Evolutionary conservation across 192 early-diverging fungal genomes (phyloP).

Genomic region (Backusella mclennaniae): DNA sequence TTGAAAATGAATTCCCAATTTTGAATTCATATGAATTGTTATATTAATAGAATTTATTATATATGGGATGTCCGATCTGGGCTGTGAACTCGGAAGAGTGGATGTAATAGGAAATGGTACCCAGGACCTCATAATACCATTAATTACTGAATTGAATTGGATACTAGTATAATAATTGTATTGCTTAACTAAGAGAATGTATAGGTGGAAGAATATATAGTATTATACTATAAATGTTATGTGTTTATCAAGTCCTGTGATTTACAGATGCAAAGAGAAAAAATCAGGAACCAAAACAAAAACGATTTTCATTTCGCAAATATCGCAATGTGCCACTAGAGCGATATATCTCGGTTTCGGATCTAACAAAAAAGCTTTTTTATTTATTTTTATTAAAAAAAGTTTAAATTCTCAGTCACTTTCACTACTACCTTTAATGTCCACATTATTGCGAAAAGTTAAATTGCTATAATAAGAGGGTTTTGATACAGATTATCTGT

Average conservation of each 20-base stretch:
- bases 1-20: background rate
- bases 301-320: background rate
- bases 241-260: background rate
- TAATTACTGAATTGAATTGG: background rate
- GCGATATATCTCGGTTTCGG: background rate
- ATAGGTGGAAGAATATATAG: too few relatives aligned
- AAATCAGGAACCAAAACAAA: background rate
- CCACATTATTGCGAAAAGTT: background rate
- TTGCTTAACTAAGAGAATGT: too few relatives aligned
- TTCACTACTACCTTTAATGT: background rate
- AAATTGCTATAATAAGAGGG: background rate
- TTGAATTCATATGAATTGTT: background rate
- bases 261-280: background rate
- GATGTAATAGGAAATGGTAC: background rate
- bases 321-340: background rate
- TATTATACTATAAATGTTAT: too few relatives aligned
- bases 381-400: background rate
- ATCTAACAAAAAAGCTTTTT: background rate
- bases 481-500: background rate
- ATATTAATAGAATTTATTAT: background rate
- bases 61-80: background rate
- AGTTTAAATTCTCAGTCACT: constrained; percentile 4
- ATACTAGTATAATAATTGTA: too few relatives aligned
- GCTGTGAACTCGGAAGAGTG: background rate
- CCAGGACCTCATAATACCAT: background rate